Evolutionary conservation across 83 land plant species (phyloP).

Genomic region (Picea abies): DNA sequence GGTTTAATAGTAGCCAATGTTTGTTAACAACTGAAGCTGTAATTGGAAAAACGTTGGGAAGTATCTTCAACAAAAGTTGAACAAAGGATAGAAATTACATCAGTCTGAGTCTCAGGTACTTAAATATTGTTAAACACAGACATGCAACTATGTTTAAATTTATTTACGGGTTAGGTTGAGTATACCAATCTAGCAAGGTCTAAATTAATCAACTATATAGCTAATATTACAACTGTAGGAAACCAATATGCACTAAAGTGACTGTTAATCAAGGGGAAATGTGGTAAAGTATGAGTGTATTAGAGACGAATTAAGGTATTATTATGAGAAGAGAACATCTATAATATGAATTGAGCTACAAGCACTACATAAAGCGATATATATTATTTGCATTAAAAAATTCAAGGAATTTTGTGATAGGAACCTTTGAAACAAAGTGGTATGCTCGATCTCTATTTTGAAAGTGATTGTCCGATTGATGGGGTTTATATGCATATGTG

Average conservation of each 20-base stretch:
- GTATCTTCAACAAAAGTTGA: too few relatives aligned
- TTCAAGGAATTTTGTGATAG: not conserved
- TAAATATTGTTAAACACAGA: not conserved
- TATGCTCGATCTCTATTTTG: not conserved
- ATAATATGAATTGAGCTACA: not conserved
- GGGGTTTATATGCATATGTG: not conserved
- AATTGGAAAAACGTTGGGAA: too few relatives aligned
- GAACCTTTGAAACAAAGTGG: not conserved
- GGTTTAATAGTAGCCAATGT: too few relatives aligned
- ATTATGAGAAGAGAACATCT: not conserved
- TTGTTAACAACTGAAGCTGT: too few relatives aligned
- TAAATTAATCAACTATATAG: too few relatives aligned
- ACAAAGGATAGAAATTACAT: too few relatives aligned
- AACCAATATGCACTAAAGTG: too few relatives aligned
- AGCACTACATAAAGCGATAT: not conserved
- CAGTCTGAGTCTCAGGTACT: too few relatives aligned
- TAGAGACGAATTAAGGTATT: not conserved
- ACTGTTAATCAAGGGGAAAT: not conserved
- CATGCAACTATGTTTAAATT: not conserved
- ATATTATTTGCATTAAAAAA: not conserved
- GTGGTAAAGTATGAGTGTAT: not conserved
- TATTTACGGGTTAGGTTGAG: not conserved
- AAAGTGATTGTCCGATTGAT: not conserved
- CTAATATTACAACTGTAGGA: too few relatives aligned
- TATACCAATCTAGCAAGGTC: too few relatives aligned